Base-by-base conservation (phyloP, 805 yeast species). In the Spathaspora sp. region DNA sequence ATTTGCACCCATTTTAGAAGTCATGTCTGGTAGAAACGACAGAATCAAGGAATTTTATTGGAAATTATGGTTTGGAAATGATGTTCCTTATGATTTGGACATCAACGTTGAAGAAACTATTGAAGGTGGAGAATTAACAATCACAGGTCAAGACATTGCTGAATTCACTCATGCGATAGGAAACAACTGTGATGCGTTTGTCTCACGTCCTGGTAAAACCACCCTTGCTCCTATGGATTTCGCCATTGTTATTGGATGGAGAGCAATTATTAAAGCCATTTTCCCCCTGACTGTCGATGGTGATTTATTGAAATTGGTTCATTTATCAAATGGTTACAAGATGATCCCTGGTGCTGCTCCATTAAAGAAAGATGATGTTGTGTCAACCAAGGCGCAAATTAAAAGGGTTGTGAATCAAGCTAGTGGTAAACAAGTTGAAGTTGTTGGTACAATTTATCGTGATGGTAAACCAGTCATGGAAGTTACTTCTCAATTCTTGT, bases 181-280 rank as follows among this genome's bases (percentile, higher is more conserved):
- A 60, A 94, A 94, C 81, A 87, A 87, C 59, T 91, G 97, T 71
- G 98, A 94, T 75, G 97, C 96, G 55, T 94, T 91, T 62, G 97
- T 92, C 60, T 80, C 86, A 53, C 85, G 97, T 77, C 82, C 89
- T 48, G 94, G 92, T 57, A 87, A 89, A 70, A 81, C 80, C 57
- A 85, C 89, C 53, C 78, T 84, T 61, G 99, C 98, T 47, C 99
- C 99, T 64, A 93, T 94, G 98, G 99, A 94, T 77, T 94, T 92
- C 67, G 98, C 99, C 47, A 94, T 94, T 69, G 97, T 94, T 52
- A 83, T 92, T 61, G 98, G 99, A 45, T 94, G 99, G 99, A 87
- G 87, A 76, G 96, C 97, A 48, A 93, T 94, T 67, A 93, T 94
- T 77, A 90, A 88, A 77, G 92, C 97, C n/a, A 89, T 94, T 61